Conservation (phyloP, 768 basidiomycete genomes). For the Tylopilus vinaceipallidus region DNA sequence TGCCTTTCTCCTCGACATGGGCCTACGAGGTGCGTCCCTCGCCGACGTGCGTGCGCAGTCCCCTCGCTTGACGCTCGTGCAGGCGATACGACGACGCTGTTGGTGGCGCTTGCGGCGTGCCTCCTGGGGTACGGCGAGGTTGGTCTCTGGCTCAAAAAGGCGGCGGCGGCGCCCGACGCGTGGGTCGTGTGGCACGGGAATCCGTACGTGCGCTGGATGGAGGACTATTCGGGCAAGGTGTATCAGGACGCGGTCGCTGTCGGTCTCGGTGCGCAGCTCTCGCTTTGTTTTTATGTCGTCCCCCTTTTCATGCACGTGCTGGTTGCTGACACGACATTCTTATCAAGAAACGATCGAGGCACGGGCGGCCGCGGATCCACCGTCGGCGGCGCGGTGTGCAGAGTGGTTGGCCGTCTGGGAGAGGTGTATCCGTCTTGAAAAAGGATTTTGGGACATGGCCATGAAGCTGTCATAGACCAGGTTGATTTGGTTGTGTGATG, state of each 20-base stretch:
- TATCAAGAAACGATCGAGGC: constrained; percentile 69
- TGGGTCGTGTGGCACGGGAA: constrained; percentile 67
- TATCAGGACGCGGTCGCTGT: constrained; percentile 72
- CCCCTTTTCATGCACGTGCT: background rate
- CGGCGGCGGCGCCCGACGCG: constrained; percentile 40
- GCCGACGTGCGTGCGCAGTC: background rate
- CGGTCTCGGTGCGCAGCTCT: constrained; percentile 61
- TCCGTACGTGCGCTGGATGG: constrained; percentile 72
- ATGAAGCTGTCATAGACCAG: constrained; percentile 26
- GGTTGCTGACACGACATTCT: background rate
- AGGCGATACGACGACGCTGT: constrained; percentile 69
- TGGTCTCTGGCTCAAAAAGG: constrained; percentile 74
- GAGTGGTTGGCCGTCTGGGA: constrained; percentile 76
- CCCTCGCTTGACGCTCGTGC: background rate
- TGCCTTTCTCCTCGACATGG: constrained; percentile 78
- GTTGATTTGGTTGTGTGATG: no score
- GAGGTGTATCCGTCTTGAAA: constrained; percentile 74
- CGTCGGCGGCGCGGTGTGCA: constrained; percentile 53
- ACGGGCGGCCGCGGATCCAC: constrained; percentile 57
- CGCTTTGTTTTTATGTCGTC: background rate
- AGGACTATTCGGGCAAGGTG: constrained; percentile 70
- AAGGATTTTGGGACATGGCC: constrained; percentile 84
- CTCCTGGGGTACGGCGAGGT: constrained; percentile 92
- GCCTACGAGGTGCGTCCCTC: constrained; percentile 52
- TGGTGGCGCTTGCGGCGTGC: constrained; percentile 85